These are phyloP conservation scores for Strobilomyces echinocephalus DNA, from an alignment of 768 basidiomycete species.

Conservation along the genomic window DNA sequence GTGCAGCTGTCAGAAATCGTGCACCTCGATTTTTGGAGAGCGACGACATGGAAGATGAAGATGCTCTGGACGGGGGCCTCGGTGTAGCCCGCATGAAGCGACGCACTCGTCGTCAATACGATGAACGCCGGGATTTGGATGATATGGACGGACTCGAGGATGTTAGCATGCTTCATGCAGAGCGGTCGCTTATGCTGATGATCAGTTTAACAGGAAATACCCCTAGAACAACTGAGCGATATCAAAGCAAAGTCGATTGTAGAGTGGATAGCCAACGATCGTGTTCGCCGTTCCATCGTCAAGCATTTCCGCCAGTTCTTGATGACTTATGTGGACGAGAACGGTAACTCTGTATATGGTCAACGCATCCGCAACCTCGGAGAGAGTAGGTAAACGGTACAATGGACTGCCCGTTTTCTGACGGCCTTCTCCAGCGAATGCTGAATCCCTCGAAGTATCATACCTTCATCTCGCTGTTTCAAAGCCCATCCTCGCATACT, in stretches of 20 bases:
- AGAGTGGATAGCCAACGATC: constrained; percentile 95
- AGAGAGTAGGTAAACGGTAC: constrained; percentile 61
- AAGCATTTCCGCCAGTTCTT: constrained; percentile 93
- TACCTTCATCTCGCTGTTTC: constrained; percentile 91
- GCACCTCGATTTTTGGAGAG: constrained; percentile 86
- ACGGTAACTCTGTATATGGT: constrained; percentile 89
- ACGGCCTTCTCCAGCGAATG: constrained; percentile 59
- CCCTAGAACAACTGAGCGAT: constrained; percentile 92
- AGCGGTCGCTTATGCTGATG: constrained; percentile 12
- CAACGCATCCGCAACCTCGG: constrained; percentile 89
- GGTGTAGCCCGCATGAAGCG: constrained; percentile 68
- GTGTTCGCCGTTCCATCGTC: constrained; percentile 84
- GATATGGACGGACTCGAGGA: constrained; percentile 89
- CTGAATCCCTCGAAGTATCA: constrained; percentile 96
- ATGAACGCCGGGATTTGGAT: constrained; percentile 86
- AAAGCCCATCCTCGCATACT: constrained; percentile 95
- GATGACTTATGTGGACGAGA: constrained; percentile 92
- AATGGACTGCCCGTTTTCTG: constrained; percentile 7
- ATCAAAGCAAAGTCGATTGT: constrained; percentile 97
- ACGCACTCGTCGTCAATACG: constrained; percentile 86
- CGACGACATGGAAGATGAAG: constrained; percentile 75
- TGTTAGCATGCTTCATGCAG: constrained; percentile 39
- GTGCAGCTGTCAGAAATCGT: constrained; percentile 74
- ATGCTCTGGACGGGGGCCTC: constrained; percentile 64
- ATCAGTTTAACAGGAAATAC: constrained; percentile 64